A percentile compares a stretch with the other conserved stretches of the same genome.
These are phyloP conservation scores for Bruguiera hainesii DNA, from an alignment of 441 rosid genomes.

Conservation along the genomic window DNA sequence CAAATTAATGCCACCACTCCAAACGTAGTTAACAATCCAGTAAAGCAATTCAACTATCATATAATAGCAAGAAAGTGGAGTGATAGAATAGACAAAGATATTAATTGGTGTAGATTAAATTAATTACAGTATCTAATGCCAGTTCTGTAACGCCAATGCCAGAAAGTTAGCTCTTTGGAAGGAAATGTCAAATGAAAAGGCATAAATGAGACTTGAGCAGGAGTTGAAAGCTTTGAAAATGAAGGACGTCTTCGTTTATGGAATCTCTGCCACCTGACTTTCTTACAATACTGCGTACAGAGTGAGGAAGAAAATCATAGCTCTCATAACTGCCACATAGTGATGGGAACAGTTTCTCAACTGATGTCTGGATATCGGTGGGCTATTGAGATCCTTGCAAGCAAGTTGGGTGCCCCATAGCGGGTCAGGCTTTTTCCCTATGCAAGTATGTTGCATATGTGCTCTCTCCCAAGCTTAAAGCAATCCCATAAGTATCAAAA, in stretches of 20 bases:
- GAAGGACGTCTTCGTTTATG: slow-evolving; percentile 81
- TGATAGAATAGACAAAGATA: not conserved
- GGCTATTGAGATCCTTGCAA: slow-evolving; percentile 61
- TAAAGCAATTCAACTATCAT: too few relatives aligned
- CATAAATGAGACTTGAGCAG: slow-evolving; percentile 46
- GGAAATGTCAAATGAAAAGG: slow-evolving; percentile 66
- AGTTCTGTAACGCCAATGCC: not conserved
- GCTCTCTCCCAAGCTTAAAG: too few relatives aligned
- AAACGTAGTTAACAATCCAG: too few relatives aligned
- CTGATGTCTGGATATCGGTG: slow-evolving; percentile 35
- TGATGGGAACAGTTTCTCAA: slow-evolving; percentile 2
- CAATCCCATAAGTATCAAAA: too few relatives aligned
- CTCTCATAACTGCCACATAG: not conserved
- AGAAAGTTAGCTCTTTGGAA: slow-evolving; percentile 68
- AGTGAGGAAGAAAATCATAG: slow-evolving; percentile 38
- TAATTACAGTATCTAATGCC: too few relatives aligned
- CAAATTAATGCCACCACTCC: too few relatives aligned
- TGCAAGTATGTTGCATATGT: too few relatives aligned
- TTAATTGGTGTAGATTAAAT: not conserved
- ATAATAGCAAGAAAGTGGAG: too few relatives aligned
- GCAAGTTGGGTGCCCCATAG: slow-evolving; percentile 57
- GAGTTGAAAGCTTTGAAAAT: slow-evolving; percentile 55
- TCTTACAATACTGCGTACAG: slow-evolving; percentile 58
- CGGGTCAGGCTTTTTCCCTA: too few relatives aligned
- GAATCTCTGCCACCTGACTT: slow-evolving; percentile 82